These are phyloP conservation scores for Penstemon davidsonii DNA, from an alignment of 257 asterid species.

Conservation along the genomic window DNA sequence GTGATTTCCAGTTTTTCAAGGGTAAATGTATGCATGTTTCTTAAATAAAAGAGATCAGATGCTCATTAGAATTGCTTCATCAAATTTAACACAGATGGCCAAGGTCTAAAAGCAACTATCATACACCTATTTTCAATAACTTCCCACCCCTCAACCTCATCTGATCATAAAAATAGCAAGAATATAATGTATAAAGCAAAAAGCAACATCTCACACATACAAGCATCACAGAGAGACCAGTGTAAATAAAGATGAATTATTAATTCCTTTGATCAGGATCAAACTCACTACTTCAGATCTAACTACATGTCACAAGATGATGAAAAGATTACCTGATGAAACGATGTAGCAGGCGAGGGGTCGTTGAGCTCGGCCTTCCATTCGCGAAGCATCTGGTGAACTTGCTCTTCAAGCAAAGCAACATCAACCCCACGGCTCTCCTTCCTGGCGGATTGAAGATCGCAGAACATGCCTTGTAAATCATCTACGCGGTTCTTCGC, in stretches of 20 bases:
- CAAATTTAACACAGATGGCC: not conserved
- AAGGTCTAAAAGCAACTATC: conserved; percentile 13
- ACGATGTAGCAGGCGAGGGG: conserved; percentile 96
- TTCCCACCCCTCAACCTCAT: not conserved
- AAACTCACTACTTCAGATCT: conserved; percentile 10
- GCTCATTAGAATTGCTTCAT: conserved; percentile 15
- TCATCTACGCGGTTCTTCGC: conserved; percentile 95
- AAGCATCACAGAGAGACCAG: not conserved
- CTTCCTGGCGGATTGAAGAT: conserved; percentile 87
- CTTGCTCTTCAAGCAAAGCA: conserved; percentile 92
- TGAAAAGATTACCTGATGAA: conserved; percentile 64
- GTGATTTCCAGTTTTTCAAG: conserved; percentile 11
- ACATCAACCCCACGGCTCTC: conserved; percentile 82
- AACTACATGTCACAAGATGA: conserved; percentile 20
- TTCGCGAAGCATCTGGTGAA: conserved; percentile 95
- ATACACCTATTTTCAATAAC: not conserved
- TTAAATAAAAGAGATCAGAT: not conserved
- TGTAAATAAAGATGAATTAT: too few relatives aligned
- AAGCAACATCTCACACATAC: conserved; percentile 1
- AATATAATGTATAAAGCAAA: not conserved
- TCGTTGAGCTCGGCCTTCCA: conserved; percentile 92
- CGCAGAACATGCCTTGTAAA: conserved; percentile 85
- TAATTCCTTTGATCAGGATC: too few relatives aligned
- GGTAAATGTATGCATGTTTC: conserved; percentile 16
- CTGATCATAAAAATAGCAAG: not conserved